Evolutionary conservation across 805 yeast species (phyloP).

Genomic region (Lachancea thermotolerans): DNA sequence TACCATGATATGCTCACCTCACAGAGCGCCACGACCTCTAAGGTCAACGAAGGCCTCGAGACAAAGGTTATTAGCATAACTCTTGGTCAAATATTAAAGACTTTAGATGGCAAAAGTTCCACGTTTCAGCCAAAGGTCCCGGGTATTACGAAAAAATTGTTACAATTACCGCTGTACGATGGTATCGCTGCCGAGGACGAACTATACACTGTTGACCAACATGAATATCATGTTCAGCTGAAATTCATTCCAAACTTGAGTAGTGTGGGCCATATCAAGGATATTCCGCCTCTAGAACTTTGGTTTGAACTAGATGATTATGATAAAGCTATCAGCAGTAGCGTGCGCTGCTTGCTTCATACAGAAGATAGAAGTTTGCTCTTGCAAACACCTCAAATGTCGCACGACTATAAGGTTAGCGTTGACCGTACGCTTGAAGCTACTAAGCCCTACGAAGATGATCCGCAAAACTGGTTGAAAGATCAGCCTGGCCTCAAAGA

Average conservation of each 20-base stretch:
- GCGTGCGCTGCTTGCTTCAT: constrained; percentile 21
- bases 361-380: constrained; percentile 15
- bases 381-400: constrained; percentile 22
- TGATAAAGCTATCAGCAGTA: constrained; percentile 17
- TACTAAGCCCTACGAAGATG: constrained; percentile 13
- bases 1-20: constrained; percentile 4
- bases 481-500: constrained; percentile 39
- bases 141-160: constrained; percentile 17
- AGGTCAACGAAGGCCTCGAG: not conserved
- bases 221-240: constrained; percentile 26
- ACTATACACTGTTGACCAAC: constrained; percentile 22
- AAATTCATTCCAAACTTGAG: constrained; percentile 20
- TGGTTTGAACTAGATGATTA: constrained; percentile 28
- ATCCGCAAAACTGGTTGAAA: constrained; percentile 30
- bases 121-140: constrained; percentile 24
- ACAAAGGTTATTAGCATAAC: constrained; percentile 20
- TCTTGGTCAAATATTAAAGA: constrained; percentile 21
- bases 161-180: constrained; percentile 19
- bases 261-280: constrained; percentile 2
- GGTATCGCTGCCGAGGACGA: constrained; percentile 9
- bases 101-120: not conserved
- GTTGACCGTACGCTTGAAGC: constrained; percentile 16
- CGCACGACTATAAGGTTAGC: constrained; percentile 22
- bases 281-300: constrained; percentile 23
- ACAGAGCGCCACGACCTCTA: constrained; percentile 7